phyloP scores from a whole-genome alignment of 148 eudicot species.

The Amaranthus cruentus region DNA sequence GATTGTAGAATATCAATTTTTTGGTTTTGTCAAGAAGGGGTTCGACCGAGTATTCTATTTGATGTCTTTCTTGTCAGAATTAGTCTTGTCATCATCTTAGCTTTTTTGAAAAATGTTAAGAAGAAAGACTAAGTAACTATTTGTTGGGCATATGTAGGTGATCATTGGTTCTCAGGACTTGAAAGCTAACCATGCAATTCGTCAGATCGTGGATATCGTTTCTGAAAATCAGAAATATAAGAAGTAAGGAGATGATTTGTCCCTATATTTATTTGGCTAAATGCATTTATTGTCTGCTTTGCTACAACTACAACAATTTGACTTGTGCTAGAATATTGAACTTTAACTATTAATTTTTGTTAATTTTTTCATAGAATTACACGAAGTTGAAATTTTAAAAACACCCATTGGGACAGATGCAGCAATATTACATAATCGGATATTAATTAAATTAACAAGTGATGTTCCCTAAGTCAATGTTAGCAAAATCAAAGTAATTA shows the following conservation, averaged over 20 bases:
- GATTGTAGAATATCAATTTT: no score
- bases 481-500: no score
- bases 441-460: no score
- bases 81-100: not conserved
- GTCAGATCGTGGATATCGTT: slow-evolving; percentile 83
- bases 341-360: no score
- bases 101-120: not conserved
- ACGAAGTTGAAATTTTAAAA: no score
- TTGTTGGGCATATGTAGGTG: slow-evolving; percentile 43
- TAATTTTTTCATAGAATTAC: no score
- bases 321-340: no score
- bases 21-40: no score
- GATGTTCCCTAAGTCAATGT: no score
- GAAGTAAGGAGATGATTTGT: slow-evolving; percentile 47
- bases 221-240: slow-evolving; percentile 90
- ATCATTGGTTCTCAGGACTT: slow-evolving; percentile 82
- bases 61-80: not conserved
- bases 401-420: no score
- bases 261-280: not conserved
- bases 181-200: slow-evolving; percentile 95
- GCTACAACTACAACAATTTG: no score
- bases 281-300: not conserved
- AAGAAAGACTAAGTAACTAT: not conserved
- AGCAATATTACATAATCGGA: no score
- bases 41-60: not conserved